Percentiles rank a stretch among this genome's conserved stretches.
These are phyloP conservation scores for Paracorniculantispora psalliotae DNA, from an alignment of 2,329 filamentous ascomycete species.

Conservation along the genomic window DNA sequence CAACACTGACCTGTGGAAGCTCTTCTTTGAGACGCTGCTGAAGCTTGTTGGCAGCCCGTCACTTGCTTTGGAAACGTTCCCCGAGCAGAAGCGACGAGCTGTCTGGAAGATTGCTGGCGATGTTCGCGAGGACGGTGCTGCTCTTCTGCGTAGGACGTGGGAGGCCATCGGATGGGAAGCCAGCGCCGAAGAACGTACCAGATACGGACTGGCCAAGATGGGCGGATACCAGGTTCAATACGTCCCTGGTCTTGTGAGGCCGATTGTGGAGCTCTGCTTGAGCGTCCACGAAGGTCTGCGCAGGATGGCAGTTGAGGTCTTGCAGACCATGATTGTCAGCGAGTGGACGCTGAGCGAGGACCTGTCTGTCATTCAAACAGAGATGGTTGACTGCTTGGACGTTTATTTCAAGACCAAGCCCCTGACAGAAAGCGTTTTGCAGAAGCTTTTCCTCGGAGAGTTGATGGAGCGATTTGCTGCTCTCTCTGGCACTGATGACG, in stretches of 20 bases:
- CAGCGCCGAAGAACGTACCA: slow-evolving; percentile 67
- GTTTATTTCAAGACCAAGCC: slow-evolving; percentile 83
- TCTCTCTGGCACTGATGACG: slow-evolving; percentile 60
- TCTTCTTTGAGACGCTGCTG: slow-evolving; percentile 84
- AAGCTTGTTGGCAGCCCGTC: slow-evolving; percentile 85
- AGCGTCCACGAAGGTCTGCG: slow-evolving; percentile 91
- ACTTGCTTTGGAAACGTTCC: slow-evolving; percentile 88
- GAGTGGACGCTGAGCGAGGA: slow-evolving; percentile 97
- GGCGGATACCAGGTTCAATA: slow-evolving; percentile 98
- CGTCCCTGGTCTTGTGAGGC: slow-evolving; percentile 83
- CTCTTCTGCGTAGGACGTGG: slow-evolving; percentile 80
- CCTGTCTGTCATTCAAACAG: slow-evolving; percentile 83
- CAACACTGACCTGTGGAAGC: slow-evolving; percentile 89
- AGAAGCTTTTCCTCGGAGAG: slow-evolving; percentile 89
- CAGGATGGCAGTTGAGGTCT: slow-evolving; percentile 82
- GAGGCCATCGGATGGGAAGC: slow-evolving; percentile 97
- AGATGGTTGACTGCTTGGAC: slow-evolving; percentile 94
- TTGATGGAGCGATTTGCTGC: slow-evolving; percentile 75
- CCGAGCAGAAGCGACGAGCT: slow-evolving; percentile 90
- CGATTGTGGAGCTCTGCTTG: slow-evolving; percentile 88
- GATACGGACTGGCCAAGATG: slow-evolving; percentile 77
- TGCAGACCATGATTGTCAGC: slow-evolving; percentile 97
- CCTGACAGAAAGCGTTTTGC: slow-evolving; percentile 80
- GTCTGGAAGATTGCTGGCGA: slow-evolving; percentile 99
- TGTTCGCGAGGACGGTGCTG: slow-evolving; percentile 85